Conservation (phyloP, 768 basidiomycete species). For the Tylopilus sp. region DNA sequence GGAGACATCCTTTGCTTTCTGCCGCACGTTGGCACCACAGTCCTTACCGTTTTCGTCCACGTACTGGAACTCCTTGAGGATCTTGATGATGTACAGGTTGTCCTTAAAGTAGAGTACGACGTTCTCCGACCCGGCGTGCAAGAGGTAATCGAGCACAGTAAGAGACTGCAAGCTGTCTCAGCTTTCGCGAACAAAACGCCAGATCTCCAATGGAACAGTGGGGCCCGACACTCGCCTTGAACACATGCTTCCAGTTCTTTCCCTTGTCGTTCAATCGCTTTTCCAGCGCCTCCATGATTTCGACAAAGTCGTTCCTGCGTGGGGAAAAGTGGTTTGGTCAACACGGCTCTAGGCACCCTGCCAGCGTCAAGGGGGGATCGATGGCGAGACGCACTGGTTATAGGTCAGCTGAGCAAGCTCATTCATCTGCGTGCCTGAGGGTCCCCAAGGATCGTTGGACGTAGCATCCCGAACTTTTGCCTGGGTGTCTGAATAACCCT, state of each 20-base stretch:
- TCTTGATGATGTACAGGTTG: conserved; percentile 97
- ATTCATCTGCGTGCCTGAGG: conserved; percentile 98
- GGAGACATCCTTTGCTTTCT: conserved; percentile 98
- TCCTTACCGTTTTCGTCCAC: conserved; percentile 95
- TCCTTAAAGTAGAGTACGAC: conserved; percentile 98
- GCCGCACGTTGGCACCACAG: conserved; percentile 95
- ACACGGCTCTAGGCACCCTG: neutral
- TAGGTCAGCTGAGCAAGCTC: conserved; percentile 96
- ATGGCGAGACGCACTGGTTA: conserved; percentile 69
- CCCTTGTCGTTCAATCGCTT: conserved; percentile 98
- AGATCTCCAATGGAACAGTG: neutral
- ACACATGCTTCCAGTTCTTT: conserved; percentile 99
- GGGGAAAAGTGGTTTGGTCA: neutral
- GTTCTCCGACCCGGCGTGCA: conserved; percentile 97
- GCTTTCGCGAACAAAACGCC: neutral
- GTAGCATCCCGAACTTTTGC: conserved; percentile 96
- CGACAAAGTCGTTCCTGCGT: conserved; percentile 86
- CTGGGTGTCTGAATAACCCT: conserved; percentile 93
- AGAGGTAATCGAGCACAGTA: conserved; percentile 91
- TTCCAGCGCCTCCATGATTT: conserved; percentile 99
- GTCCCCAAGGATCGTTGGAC: conserved; percentile 97
- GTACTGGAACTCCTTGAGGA: conserved; percentile 97
- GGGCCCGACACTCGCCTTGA: conserved; percentile 63
- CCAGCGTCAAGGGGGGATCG: neutral
- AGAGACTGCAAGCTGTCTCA: conserved; percentile 53